Base-by-base conservation (phyloP, 208 protist genomes). In the Naegleria lovaniensis region DNA sequence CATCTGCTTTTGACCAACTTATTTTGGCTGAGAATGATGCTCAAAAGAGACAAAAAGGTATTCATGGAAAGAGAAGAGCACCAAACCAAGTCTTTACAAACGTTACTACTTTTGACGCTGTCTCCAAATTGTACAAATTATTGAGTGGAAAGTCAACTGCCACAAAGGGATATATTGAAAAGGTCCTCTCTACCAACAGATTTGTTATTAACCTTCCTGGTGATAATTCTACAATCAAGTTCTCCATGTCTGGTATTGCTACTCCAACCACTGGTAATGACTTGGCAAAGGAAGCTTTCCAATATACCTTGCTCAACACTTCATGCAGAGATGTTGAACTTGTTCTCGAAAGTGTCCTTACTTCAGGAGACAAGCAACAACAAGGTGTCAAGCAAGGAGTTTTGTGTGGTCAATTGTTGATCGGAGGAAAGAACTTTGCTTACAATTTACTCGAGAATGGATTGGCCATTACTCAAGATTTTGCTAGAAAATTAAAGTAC, bases 161-260 rank as follows among this genome's bases (percentile, higher is more conserved):
- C 1, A 33, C 75, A 1, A 90, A 76, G 33, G 93, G 85, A 29
- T 88, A 94, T 52, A 91, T 93, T 25, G 93, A 94, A 89, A 93
- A 93, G 89, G 92, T 95, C 52, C 89, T 94, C 25, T 92, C 88
- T 85, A 94, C 92, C 51, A 89, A 92, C 5, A 92, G 95, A 88
- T 83, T 95, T 84, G 92, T 93, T 88, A n/a, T 95, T 3, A 91
- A 92, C 39, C 16, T 96, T 16, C 93, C 94, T 29, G 93, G 93
- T 88, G 92, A 96, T 39, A 93, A 76, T 67, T 87, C 85, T 67
- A 22, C 94, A 25, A 75, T 95, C 59, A 92, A 85, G 5, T 93
- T 96, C 22, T 83, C 93, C 11, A 89, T 95, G 29, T 89, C 43
- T 55, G 94, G 91, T 90, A 51, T 88, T 55, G 16, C 84, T 55